Percentiles rank a stretch among this genome's conserved stretches.
Evolutionary conservation across 805 yeast genomes (phyloP).

Genomic region (Alloascoidea hylecoeti): DNA sequence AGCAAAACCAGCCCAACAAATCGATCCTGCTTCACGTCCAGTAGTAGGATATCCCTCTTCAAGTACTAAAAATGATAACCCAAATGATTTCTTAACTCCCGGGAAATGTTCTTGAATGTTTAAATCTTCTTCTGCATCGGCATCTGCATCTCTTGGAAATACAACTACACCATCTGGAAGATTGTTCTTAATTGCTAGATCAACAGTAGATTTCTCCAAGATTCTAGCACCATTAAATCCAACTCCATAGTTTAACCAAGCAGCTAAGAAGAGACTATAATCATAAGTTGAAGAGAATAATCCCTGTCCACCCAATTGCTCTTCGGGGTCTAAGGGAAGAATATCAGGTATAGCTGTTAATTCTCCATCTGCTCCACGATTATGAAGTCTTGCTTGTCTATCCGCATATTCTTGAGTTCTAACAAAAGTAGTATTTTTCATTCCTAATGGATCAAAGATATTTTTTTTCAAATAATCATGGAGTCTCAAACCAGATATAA

Average conservation of each 20-base stretch:
- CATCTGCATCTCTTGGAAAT: constrained; percentile 8
- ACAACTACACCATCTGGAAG: constrained; percentile 17
- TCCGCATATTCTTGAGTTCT: constrained; percentile 10
- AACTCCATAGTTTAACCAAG: constrained; percentile 26
- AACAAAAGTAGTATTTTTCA: constrained; percentile 14
- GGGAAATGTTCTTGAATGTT: constrained; percentile 11
- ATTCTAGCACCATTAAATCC: constrained; percentile 19
- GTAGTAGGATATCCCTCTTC: constrained; percentile 14
- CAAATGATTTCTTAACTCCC: constrained; percentile 17
- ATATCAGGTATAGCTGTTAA: constrained; percentile 7
- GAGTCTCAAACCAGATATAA: constrained; percentile 15
- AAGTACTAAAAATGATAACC: constrained; percentile 16
- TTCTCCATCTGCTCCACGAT: constrained; percentile 10
- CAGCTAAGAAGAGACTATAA: constrained; percentile 22
- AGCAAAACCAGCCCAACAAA: constrained; percentile 26
- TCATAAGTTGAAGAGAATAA: constrained; percentile 24
- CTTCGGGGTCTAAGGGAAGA: constrained; percentile 10
- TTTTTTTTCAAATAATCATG: constrained; percentile 15
- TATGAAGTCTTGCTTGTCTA: constrained; percentile 13
- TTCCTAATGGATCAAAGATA: constrained; percentile 17
- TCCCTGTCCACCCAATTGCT: constrained; percentile 30
- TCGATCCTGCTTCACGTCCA: constrained; percentile 21
- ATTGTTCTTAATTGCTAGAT: constrained; percentile 18
- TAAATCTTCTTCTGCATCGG: constrained; percentile 6
- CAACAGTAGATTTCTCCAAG: constrained; percentile 18